Percentiles rank a stretch among this genome's conserved stretches.
phyloP scores from a whole-genome alignment of 306 rosid species.

The Oemleria cerasiformis region DNA sequence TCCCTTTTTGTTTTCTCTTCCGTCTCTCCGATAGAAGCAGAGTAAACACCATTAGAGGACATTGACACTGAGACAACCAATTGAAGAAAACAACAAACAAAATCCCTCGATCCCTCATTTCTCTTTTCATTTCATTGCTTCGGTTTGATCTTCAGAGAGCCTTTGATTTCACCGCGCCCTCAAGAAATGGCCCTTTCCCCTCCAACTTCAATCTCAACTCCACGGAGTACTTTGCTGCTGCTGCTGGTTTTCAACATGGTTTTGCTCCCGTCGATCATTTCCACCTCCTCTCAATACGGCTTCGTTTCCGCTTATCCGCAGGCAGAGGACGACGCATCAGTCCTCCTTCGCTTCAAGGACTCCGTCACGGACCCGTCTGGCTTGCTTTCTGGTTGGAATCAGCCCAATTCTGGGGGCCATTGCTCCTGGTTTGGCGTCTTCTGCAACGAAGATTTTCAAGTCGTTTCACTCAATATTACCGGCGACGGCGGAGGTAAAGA shows the following conservation, averaged over 20 bases:
- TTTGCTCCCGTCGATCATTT: constrained; percentile 22
- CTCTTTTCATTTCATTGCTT: too few species aligned
- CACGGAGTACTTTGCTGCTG: background rate
- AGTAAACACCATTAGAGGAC: too few species aligned
- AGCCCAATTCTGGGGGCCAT: constrained; percentile 21
- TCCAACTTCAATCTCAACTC: too few species aligned
- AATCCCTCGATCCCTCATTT: too few species aligned
- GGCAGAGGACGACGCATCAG: constrained; percentile 42
- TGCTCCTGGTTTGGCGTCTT: constrained; percentile 67
- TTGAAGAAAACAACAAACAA: too few species aligned
- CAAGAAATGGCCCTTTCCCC: too few species aligned
- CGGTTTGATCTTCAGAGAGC: too few species aligned
- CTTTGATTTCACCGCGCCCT: too few species aligned
- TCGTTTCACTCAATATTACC: constrained; percentile 64
- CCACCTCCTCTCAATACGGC: background rate
- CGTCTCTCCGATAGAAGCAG: too few species aligned
- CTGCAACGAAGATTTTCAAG: constrained; percentile 59
- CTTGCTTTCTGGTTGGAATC: constrained; percentile 55
- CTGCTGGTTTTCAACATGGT: constrained; percentile 21
- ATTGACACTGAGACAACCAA: too few species aligned
- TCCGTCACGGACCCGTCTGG: constrained; percentile 65
- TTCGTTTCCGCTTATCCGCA: constrained; percentile 36
- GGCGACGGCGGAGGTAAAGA: constrained; percentile 51
- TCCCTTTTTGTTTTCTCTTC: too few species aligned
- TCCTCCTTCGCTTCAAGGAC: constrained; percentile 55